Evolutionary conservation across 345 rosid species (phyloP), one percentile per base, ranked within the genome.

Genomic region (Abelmoschus esculentus): DNA sequence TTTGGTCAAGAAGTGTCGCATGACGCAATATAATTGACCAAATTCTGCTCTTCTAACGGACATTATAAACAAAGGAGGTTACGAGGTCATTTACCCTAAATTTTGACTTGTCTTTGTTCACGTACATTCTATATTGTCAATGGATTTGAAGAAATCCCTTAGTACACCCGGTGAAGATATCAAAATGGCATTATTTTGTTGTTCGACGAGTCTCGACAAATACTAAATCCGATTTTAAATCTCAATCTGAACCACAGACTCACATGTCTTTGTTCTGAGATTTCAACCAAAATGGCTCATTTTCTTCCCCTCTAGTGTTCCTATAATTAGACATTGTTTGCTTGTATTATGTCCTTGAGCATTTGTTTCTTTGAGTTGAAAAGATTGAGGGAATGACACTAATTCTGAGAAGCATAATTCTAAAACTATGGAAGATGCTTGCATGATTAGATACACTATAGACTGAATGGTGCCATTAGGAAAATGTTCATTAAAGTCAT

Each of bases 141-240:
- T 10, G 50, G 15, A 46, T 15, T 46, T 46, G 4, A 2, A 46
- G 4, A 46, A 46, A 10, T 5, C 38, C 7, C 38, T 4, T 34
- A 77, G 75, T 78, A 72, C 80, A 83, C n/a, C 74, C 5, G 6
- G 54, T 62, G 7, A 10, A 52, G 79, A 80, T 44, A 74, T 72
- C 59, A 80, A 80, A 54, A 72, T 80, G 70, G 34, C 22, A 3
- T 31, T 9, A 72, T 53, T 31, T 5, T 31, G 6, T 72, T 32
- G 59, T 31, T 32, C 31, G 40, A 59, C 54, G 78, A 34, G 7
- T 32, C 4, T 3, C 66, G 49, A 44, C 49, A 44, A 12, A 10
- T 80, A 75, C 12, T 7, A 63, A 69, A 60, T 34, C 22, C n/a
- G 22, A 50, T 50, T 50, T 9, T 15, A 50, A 32, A 7, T 60